phyloP scores from a whole-genome alignment of 2,329 filamentous ascomycete genomes.

The Aspergillus ruber region DNA sequence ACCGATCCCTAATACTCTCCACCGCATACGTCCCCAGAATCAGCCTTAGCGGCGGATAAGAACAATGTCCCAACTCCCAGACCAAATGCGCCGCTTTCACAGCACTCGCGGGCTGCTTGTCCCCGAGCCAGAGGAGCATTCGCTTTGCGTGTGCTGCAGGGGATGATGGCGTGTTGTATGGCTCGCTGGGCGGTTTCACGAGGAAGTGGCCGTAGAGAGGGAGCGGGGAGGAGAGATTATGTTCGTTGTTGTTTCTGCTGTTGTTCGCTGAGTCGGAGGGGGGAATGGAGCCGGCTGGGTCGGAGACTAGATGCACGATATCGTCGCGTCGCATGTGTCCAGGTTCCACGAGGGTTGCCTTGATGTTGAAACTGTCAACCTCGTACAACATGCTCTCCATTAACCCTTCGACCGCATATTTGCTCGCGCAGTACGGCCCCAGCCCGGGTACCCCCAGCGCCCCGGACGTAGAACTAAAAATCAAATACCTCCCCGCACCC shows the following conservation, averaged over 20 bases:
- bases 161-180: constrained; percentile 69
- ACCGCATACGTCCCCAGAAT: constrained; percentile 91
- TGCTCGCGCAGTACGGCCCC: constrained; percentile 92
- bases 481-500: constrained; percentile 73
- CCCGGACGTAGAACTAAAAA: constrained; percentile 89
- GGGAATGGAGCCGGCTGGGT: constrained; percentile 12
- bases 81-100: constrained; percentile 89
- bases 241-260: constrained; percentile 13
- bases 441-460: constrained; percentile 89
- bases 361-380: constrained; percentile 84
- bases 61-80: constrained; percentile 91
- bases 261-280: neutral
- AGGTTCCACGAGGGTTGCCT: constrained; percentile 86
- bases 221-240: constrained; percentile 45
- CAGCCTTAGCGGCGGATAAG: constrained; percentile 80
- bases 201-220: constrained; percentile 89
- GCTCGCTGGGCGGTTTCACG: constrained; percentile 75
- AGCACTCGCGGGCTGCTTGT: constrained; percentile 85
- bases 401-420: constrained; percentile 91
- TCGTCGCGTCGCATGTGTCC: constrained; percentile 85
- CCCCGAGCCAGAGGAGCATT: constrained; percentile 90
- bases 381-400: constrained; percentile 98
- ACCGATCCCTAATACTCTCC: constrained; percentile 84
- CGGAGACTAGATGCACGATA: constrained; percentile 26
- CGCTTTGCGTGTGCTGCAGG: constrained; percentile 83